Conservation (phyloP, 306 rosid genomes). For the Corylus americana region DNA sequence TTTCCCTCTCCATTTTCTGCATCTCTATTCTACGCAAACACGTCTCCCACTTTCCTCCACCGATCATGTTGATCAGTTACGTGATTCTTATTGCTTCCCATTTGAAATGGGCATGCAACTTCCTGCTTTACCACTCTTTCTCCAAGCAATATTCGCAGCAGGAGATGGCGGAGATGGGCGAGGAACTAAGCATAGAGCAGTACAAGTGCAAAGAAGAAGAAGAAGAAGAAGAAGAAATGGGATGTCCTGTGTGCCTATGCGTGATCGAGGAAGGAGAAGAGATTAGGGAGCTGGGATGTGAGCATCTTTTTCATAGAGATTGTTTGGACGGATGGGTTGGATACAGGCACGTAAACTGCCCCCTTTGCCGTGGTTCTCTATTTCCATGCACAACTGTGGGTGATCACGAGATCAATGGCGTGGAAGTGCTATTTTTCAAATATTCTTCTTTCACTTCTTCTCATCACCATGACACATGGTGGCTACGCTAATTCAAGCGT, state of each 20-base stretch:
- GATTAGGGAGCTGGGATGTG: conserved; percentile 42
- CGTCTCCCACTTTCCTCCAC: not conserved
- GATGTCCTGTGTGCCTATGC: conserved; percentile 46
- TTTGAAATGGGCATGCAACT: conserved; percentile 37
- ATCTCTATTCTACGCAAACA: not conserved
- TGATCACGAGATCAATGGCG: conserved; percentile 16
- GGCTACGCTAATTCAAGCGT: conserved; percentile 37
- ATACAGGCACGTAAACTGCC: conserved; percentile 29
- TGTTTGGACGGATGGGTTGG: conserved; percentile 48
- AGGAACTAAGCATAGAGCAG: too few relatives aligned
- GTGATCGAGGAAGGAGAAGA: conserved; percentile 46
- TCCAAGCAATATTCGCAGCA: conserved; percentile 1
- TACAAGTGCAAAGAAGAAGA: too few relatives aligned
- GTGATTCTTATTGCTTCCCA: conserved; percentile 11
- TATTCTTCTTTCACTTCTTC: conserved; percentile 13
- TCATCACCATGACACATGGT: conserved; percentile 35
- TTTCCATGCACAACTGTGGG: not conserved
- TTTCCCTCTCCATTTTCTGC: not conserved
- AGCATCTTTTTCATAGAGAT: conserved; percentile 34
- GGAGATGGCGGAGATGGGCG: too few relatives aligned
- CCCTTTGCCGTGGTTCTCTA: conserved; percentile 48
- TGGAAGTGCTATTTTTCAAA: conserved; percentile 29
- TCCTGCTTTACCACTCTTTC: conserved; percentile 40
- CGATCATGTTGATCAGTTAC: conserved; percentile 21
- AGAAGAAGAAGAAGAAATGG: too few relatives aligned